Conservation (phyloP, 495 filamentous ascomycete species). For the Penicillium bialowiezense region DNA sequence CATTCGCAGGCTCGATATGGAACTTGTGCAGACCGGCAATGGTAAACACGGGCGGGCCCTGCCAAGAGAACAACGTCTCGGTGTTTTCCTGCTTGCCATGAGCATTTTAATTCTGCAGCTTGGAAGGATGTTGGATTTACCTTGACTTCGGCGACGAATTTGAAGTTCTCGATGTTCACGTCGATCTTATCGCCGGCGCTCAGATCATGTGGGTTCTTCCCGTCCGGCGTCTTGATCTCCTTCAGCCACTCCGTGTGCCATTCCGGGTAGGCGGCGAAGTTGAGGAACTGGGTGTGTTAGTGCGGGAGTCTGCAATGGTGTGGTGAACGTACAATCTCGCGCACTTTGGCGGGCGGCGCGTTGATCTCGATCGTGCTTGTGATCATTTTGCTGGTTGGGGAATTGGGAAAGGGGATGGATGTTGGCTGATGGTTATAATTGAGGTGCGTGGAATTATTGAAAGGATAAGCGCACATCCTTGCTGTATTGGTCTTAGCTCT, state of each 20-base stretch:
- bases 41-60: constrained; percentile 28
- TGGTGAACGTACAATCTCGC: constrained; percentile 22
- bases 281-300: constrained; percentile 18
- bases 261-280: constrained; percentile 24
- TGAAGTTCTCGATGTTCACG: constrained; percentile 23
- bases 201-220: constrained; percentile 15
- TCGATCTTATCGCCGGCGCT: constrained; percentile 19
- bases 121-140: constrained; percentile 4
- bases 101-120: not conserved
- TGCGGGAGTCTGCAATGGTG: not conserved
- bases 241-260: constrained; percentile 29
- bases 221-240: constrained; percentile 14
- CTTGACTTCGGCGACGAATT: constrained; percentile 26
- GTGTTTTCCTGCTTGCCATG: constrained; percentile 16
- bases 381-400: constrained; percentile 1
- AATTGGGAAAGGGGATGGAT: constrained; percentile 1
- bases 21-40: constrained; percentile 24
- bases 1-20: constrained; percentile 22
- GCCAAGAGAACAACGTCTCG: constrained; percentile 25
- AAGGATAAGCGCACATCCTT: not conserved
- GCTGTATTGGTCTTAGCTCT: not conserved
- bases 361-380: constrained; percentile 25
- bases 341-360: constrained; percentile 27
- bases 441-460: not conserved
- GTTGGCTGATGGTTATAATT: not conserved